phyloP scores from a whole-genome alignment of 805 yeast species.

The Blastobotrys mokoenaii region DNA sequence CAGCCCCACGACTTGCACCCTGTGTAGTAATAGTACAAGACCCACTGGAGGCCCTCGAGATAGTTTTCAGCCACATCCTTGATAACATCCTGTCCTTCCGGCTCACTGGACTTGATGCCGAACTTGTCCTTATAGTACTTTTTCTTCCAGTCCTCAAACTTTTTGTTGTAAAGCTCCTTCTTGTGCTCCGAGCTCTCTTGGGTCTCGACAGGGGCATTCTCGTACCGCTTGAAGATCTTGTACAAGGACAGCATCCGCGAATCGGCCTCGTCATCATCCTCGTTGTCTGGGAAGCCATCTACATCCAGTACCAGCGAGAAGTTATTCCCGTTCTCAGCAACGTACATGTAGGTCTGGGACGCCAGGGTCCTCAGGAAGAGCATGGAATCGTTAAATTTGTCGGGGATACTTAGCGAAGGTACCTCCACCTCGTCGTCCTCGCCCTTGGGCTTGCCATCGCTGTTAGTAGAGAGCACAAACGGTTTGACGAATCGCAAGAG shows the following conservation, averaged over 20 bases:
- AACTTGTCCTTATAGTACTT: conserved; percentile 78
- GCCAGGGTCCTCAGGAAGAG: conserved; percentile 22
- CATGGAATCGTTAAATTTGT: conserved; percentile 3
- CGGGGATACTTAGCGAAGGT: not conserved
- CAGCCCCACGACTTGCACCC: conserved; percentile 96
- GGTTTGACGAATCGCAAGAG: conserved; percentile 43
- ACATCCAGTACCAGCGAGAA: conserved; percentile 32
- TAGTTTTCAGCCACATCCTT: conserved; percentile 67
- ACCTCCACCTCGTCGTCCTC: not conserved
- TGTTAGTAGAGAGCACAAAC: conserved; percentile 31
- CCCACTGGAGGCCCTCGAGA: conserved; percentile 96
- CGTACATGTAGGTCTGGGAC: conserved; percentile 19
- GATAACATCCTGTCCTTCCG: conserved; percentile 47
- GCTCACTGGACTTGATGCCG: conserved; percentile 50
- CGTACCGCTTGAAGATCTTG: conserved; percentile 36
- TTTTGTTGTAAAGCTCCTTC: conserved; percentile 59
- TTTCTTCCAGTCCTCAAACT: conserved; percentile 77
- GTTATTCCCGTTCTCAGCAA: conserved; percentile 15
- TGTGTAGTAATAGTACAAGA: conserved; percentile 76
- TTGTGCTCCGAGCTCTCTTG: conserved; percentile 31
- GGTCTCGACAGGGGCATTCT: conserved; percentile 23
- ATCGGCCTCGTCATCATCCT: conserved; percentile 53
- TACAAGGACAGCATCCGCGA: conserved; percentile 51
- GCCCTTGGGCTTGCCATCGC: conserved; percentile 19
- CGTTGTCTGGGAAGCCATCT: conserved; percentile 64